phyloP scores from a whole-genome alignment of 345 rosid species.

The Brassica juncea region DNA sequence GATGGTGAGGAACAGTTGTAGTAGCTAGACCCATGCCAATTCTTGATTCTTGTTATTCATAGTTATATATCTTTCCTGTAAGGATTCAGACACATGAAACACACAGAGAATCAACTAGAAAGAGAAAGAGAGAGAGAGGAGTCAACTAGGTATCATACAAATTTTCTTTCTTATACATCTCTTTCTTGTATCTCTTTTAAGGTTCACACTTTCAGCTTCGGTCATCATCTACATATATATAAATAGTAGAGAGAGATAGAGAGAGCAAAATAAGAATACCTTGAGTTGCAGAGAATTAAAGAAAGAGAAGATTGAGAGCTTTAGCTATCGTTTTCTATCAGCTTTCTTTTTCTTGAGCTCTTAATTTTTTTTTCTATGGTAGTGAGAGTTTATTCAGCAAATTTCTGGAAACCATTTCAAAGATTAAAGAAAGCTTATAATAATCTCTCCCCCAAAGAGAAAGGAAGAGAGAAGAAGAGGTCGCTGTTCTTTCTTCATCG shows the following conservation, averaged over 20 bases:
- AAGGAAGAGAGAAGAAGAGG: conserved; percentile 42
- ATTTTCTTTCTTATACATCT: conserved; percentile 25
- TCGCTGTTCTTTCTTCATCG: conserved; percentile 55
- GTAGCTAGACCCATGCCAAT: conserved; percentile 32
- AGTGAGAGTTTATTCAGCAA: conserved; percentile 42
- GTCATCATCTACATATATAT: conserved; percentile 38
- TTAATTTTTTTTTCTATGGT: conserved; percentile 30
- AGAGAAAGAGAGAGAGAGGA: conserved; percentile 29
- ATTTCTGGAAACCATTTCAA: conserved; percentile 26
- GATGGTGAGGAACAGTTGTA: conserved; percentile 5
- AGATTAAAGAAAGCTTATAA: conserved; percentile 29
- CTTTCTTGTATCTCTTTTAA: conserved; percentile 32
- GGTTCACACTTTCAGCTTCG: conserved; percentile 39
- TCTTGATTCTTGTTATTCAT: conserved; percentile 37
- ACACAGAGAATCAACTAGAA: conserved; percentile 22
- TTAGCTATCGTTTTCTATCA: conserved; percentile 63
- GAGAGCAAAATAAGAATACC: conserved; percentile 30
- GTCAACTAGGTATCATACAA: conserved; percentile 39
- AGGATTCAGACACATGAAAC: conserved; percentile 27
- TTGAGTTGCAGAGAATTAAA: conserved; percentile 58
- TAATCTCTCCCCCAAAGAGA: conserved; percentile 36
- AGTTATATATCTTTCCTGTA: conserved; percentile 26
- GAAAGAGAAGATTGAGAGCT: conserved; percentile 45
- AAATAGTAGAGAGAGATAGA: conserved; percentile 23
- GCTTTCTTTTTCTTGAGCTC: conserved; percentile 44